Percentiles rank a stretch among this genome's conserved stretches.
These are phyloP conservation scores for Penicillium concentricum DNA, from an alignment of 2,329 filamentous ascomycete species.

Conservation along the genomic window DNA sequence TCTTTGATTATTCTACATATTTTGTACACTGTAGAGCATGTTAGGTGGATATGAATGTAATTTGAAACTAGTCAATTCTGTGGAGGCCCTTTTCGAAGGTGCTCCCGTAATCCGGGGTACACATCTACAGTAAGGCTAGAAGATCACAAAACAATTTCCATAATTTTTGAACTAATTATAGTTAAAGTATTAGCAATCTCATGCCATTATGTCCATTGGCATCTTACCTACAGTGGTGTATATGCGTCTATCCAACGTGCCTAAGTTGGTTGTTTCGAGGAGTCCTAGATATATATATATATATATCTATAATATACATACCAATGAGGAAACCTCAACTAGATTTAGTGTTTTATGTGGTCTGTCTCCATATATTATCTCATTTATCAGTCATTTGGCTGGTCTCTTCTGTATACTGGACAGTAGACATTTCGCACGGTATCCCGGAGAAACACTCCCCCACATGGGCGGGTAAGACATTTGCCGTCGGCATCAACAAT, in stretches of 20 bases:
- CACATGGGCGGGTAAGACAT: constrained; percentile 3
- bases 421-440: not conserved
- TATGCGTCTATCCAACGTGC: too few relatives aligned
- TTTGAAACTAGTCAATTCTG: not conserved
- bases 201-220: too few relatives aligned
- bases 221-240: too few relatives aligned
- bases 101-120: not conserved
- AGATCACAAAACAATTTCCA: too few relatives aligned
- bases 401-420: not conserved
- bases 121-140: too few relatives aligned
- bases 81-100: not conserved
- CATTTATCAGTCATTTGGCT: not conserved
- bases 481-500: not conserved
- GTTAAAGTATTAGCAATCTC: too few relatives aligned
- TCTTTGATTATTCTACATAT: not conserved
- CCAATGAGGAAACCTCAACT: not conserved
- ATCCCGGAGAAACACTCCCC: constrained; percentile 7
- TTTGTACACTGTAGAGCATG: not conserved
- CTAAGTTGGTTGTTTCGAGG: too few relatives aligned
- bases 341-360: too few relatives aligned
- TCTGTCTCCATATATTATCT: too few relatives aligned
- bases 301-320: not conserved
- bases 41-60: not conserved
- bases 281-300: not conserved
- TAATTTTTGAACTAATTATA: too few relatives aligned